Conservation (phyloP, 2,329 filamentous ascomycete species). For the Xylogone sp. region DNA sequence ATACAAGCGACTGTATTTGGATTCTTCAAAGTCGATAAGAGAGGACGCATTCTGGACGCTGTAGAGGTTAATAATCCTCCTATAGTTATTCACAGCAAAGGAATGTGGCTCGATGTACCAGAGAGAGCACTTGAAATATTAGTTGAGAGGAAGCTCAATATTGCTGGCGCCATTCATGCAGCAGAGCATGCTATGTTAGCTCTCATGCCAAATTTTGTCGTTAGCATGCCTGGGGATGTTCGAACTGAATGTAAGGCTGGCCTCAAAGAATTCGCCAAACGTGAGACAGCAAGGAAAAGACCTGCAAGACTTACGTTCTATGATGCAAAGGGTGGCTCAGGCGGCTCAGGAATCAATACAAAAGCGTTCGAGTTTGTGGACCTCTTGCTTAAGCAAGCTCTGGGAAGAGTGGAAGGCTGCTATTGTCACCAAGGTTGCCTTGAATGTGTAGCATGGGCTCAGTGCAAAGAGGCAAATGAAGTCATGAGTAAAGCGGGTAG, state of each 20-base stretch:
- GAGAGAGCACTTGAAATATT: conserved; percentile 75
- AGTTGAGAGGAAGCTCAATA: conserved; percentile 65
- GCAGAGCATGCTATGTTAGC: conserved; percentile 88
- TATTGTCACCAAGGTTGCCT: conserved; percentile 76
- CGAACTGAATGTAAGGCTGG: conserved; percentile 90
- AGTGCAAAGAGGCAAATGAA: conserved; percentile 80
- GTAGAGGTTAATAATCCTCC: conserved; percentile 92
- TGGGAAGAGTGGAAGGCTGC: conserved; percentile 73
- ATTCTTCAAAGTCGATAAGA: conserved; percentile 94
- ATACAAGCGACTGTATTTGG: conserved; percentile 89
- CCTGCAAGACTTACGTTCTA: conserved; percentile 91
- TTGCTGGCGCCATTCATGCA: conserved; percentile 88
- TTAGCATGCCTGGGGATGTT: conserved; percentile 86
- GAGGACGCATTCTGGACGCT: conserved; percentile 81
- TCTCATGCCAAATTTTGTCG: conserved; percentile 85
- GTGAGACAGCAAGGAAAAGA: conserved; percentile 68
- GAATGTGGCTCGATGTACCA: conserved; percentile 94
- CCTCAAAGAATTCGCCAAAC: conserved; percentile 78
- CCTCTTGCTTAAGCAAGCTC: conserved; percentile 69
- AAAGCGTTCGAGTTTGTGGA: conserved; percentile 95
- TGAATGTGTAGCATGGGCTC: conserved; percentile 83
- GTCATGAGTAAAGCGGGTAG: conserved; percentile 93
- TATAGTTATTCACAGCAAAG: conserved; percentile 78
- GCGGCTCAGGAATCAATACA: conserved; percentile 79
- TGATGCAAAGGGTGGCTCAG: conserved; percentile 84